Percentiles rank a stretch among this genome's conserved stretches.
Evolutionary conservation across 2,329 filamentous ascomycete species (phyloP).

Genomic region (Aureobasidium sp.): DNA sequence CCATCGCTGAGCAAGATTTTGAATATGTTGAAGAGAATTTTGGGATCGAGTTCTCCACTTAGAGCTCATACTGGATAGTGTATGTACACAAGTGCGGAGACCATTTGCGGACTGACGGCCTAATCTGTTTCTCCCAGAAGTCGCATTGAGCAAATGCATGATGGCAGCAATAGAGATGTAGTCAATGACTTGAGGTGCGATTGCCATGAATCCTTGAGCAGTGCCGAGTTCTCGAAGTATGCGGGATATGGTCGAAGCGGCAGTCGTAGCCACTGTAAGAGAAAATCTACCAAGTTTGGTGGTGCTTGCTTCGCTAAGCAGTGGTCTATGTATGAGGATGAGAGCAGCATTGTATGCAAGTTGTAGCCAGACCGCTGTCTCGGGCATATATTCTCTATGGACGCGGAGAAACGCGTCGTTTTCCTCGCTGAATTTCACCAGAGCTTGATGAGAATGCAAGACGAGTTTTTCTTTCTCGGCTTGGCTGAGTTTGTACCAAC

Average conservation of each 20-base stretch:
- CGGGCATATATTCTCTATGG: background rate
- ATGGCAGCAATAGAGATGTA: background rate
- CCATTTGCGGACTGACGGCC: background rate
- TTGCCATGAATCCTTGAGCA: background rate
- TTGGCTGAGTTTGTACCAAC: background rate
- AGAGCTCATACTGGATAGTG: background rate
- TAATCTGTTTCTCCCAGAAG: background rate
- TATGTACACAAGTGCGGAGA: background rate
- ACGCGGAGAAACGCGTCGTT: background rate
- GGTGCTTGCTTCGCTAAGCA: background rate
- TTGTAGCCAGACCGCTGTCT: background rate
- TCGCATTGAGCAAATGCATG: background rate
- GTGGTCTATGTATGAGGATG: background rate
- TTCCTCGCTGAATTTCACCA: background rate
- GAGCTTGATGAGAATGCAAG: background rate
- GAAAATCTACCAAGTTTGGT: background rate
- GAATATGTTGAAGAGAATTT: background rate
- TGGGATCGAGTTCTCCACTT: background rate
- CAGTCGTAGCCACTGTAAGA: background rate
- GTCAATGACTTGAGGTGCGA: background rate
- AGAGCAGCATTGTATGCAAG: background rate
- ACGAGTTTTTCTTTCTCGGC: background rate
- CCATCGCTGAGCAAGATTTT: background rate
- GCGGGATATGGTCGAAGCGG: background rate
- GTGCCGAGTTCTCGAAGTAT: background rate